Evolutionary conservation across 2,329 filamentous ascomycete genomes (phyloP).

Genomic region (Aspergillus sp.): DNA sequence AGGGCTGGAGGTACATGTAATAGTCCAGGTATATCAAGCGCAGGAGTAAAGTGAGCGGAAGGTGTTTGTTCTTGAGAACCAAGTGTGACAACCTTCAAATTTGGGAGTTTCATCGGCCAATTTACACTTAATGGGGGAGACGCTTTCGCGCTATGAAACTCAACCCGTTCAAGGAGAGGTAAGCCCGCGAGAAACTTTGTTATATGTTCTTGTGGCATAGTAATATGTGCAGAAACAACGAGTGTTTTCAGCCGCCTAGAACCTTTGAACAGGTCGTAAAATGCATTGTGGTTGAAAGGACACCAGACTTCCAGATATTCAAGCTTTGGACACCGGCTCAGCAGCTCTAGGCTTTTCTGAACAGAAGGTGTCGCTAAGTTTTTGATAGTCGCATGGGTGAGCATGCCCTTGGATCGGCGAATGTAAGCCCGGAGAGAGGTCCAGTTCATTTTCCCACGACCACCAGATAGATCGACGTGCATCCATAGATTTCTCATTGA

Average conservation of each 20-base stretch:
- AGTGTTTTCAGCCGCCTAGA: slow-evolving; percentile 20
- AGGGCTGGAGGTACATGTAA: background rate
- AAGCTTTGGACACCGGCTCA: slow-evolving; percentile 31
- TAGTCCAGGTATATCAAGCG: slow-evolving; percentile 9
- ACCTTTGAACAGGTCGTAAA: slow-evolving; percentile 22
- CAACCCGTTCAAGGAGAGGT: slow-evolving; percentile 24
- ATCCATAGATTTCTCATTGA: slow-evolving; percentile 47
- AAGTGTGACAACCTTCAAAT: slow-evolving; percentile 24
- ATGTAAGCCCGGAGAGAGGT: slow-evolving; percentile 31
- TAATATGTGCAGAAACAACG: slow-evolving; percentile 18
- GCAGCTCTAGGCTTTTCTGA: slow-evolving; percentile 21
- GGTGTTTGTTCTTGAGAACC: slow-evolving; percentile 8
- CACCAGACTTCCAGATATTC: slow-evolving; percentile 25
- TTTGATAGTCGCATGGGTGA: slow-evolving; percentile 26
- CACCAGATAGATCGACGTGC: slow-evolving; percentile 48
- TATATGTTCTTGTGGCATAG: slow-evolving; percentile 18
- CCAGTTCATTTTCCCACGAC: slow-evolving; percentile 38
- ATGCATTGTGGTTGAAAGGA: slow-evolving; percentile 10
- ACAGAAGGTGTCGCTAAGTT: slow-evolving; percentile 22
- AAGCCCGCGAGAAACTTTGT: slow-evolving; percentile 19
- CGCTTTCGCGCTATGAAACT: slow-evolving; percentile 16
- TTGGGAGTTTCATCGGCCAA: slow-evolving; percentile 24
- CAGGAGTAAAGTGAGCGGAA: slow-evolving; percentile 2
- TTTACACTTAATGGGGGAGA: slow-evolving; percentile 6
- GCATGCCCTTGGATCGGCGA: slow-evolving; percentile 26